These are phyloP conservation scores for Aspergillus persii DNA, from an alignment of 2,329 filamentous ascomycete species.

Conservation along the genomic window DNA sequence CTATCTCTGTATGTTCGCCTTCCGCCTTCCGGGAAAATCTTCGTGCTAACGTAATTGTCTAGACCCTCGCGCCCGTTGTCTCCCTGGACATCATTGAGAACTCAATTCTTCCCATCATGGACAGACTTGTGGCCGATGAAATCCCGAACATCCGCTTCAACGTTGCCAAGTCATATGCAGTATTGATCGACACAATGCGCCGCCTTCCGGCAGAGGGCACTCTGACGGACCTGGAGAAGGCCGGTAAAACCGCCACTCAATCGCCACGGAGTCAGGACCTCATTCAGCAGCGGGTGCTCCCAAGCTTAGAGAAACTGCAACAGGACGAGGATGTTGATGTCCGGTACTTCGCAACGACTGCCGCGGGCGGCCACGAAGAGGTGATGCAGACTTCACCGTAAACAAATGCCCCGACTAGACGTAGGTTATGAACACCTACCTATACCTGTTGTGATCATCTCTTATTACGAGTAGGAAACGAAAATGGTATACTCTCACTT, in stretches of 20 bases:
- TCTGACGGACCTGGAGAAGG: constrained; percentile 79
- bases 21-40: neutral
- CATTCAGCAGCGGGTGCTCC: constrained; percentile 81
- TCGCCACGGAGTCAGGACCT: constrained; percentile 73
- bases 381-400: constrained; percentile 55
- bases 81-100: constrained; percentile 89
- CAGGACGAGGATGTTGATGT: constrained; percentile 98
- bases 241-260: constrained; percentile 55
- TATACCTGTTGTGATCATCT: constrained; percentile 12
- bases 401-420: constrained; percentile 12
- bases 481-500: constrained; percentile 18
- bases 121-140: constrained; percentile 87
- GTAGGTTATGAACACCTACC: constrained; percentile 1
- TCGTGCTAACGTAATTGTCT: constrained; percentile 27
- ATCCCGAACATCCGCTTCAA: constrained; percentile 99
- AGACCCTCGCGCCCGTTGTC: constrained; percentile 93
- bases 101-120: constrained; percentile 92
- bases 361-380: constrained; percentile 59
- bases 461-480: constrained; percentile 17
- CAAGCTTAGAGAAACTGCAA: constrained; percentile 90
- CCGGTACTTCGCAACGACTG: constrained; percentile 93
- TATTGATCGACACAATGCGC: constrained; percentile 87
- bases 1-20: constrained; percentile 75
- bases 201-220: constrained; percentile 87
- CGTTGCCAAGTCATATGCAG: constrained; percentile 93